Conservation (phyloP, 305 asterid species). For the Nicotiana rustica region DNA sequence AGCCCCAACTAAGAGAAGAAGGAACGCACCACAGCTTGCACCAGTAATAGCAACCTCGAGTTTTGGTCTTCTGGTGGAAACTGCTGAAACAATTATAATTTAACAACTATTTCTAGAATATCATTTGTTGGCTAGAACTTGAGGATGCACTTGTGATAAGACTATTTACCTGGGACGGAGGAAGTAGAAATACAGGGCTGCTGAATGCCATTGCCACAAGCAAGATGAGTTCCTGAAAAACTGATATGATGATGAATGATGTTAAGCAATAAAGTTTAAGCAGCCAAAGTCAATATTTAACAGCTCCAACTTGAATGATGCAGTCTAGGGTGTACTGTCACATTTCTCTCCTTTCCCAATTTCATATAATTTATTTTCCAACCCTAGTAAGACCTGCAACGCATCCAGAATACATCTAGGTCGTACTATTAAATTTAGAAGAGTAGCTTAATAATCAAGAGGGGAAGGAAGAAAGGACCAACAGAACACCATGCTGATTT, state of each 20-base stretch:
- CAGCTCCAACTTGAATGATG: slow-evolving; percentile 20
- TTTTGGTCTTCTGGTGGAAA: slow-evolving; percentile 60
- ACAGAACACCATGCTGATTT: too few relatives aligned
- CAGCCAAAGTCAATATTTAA: background rate
- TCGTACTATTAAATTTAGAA: background rate
- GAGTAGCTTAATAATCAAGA: background rate
- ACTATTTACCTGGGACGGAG: slow-evolving; percentile 60
- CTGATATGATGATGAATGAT: slow-evolving; percentile 48
- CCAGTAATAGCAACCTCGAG: slow-evolving; percentile 56
- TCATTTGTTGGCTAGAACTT: slow-evolving; percentile 11
- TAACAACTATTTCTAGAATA: background rate
- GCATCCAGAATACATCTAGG: background rate
- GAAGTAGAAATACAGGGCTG: slow-evolving; percentile 78
- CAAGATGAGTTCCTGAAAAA: slow-evolving; percentile 73
- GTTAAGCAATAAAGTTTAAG: slow-evolving; percentile 27
- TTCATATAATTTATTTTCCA: background rate
- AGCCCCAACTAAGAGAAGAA: slow-evolving; percentile 71
- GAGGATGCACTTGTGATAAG: slow-evolving; percentile 14
- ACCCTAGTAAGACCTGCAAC: background rate
- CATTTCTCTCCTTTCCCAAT: background rate
- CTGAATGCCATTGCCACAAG: slow-evolving; percentile 65
- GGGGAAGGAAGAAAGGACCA: background rate
- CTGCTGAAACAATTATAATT: slow-evolving; percentile 47
- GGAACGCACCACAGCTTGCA: slow-evolving; percentile 66
- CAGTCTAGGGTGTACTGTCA: background rate